Evolutionary conservation across 768 basidiomycete species (phyloP), one percentile per base, ranked within the genome.

Genomic region (Amanita jacksonii): DNA sequence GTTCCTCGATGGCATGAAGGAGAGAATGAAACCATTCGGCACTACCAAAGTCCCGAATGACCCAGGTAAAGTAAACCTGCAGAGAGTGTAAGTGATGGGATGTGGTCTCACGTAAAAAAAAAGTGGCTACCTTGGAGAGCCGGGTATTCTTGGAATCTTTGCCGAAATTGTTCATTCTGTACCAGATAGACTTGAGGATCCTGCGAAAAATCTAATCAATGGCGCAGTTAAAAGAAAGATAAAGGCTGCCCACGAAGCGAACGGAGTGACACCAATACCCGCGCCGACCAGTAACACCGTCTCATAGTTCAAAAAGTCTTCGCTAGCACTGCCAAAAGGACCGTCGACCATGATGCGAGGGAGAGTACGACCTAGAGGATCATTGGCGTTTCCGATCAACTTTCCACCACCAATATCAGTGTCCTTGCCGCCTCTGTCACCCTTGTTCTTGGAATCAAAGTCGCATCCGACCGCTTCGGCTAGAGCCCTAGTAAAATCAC

Each of bases 271-370:
- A 53, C 93, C 93, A 49, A 98, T 97, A 62, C 93, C 94, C 45
- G 86, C 91, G 51, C 90, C 92, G 37, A 93, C 87, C 30, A 96
- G 77, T 24, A 94, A 64, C 27, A 92, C 73, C 1, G 88, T 85
- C 65, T 96, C 91, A 52, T 78, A 92, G 43, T 89, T 90, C 58
- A 87, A 68, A 58, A 86, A 93, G 58, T 93, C 90, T 60, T 98
- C 93, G 32, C 79, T 82, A 7, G 93, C 90, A 49, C 78, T 82
- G 10, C 93, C 93, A 57, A 96, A 97, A 4, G 93, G 93, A 12
- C 92, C 93, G 55, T 97, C 93, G 39, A 97, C 77, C 92, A 96
- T 96, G 55, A 97, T 71, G 47, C 93, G 80, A 8, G 93, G 93
- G 3, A 97, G 73, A 5, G 81, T 68, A 28, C 79, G 72, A 59